Percentiles rank a stretch among this genome's conserved stretches.
These are phyloP conservation scores for Globisporangium orthogonon DNA, from an alignment of 352 stramenopile genomes.

Conservation along the genomic window DNA sequence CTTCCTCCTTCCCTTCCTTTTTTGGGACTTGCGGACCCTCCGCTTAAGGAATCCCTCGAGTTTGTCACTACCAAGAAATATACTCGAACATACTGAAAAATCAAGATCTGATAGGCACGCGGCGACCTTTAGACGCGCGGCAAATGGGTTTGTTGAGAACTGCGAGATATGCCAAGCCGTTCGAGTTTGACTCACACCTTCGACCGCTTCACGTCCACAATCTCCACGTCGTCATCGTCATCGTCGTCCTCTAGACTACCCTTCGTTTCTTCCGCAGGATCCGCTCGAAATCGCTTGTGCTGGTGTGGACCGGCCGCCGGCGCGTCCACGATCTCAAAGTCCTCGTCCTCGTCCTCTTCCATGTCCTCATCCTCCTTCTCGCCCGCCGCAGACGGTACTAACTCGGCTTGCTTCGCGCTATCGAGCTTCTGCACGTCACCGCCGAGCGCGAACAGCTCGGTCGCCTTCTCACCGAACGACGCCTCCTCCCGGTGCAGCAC, in stretches of 20 bases:
- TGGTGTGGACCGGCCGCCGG: neutral
- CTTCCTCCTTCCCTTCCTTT: neutral
- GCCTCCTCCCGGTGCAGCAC: constrained; percentile 63
- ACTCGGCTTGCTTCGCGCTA: constrained; percentile 7
- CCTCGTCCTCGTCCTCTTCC: constrained; percentile 21
- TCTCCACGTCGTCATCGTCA: constrained; percentile 4
- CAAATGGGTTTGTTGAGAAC: too few relatives aligned
- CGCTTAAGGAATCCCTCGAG: too few relatives aligned
- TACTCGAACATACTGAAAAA: too few relatives aligned
- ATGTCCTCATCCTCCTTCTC: constrained; percentile 30
- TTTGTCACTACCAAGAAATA: too few relatives aligned
- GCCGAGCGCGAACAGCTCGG: constrained; percentile 70
- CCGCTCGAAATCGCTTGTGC: constrained; percentile 7
- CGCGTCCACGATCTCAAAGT: constrained; percentile 27
- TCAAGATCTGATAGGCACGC: too few relatives aligned
- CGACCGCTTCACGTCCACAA: constrained; percentile 13
- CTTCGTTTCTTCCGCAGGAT: neutral
- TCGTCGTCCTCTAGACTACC: constrained; percentile 1
- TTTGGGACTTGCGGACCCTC: too few relatives aligned
- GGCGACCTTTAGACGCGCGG: too few relatives aligned
- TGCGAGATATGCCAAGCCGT: too few relatives aligned
- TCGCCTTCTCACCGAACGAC: constrained; percentile 61
- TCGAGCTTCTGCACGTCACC: constrained; percentile 59
- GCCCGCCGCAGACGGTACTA: neutral
- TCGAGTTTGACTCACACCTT: constrained; percentile 4